A percentile compares a stretch with the other conserved stretches of the same genome.
phyloP scores from a whole-genome alignment of 495 filamentous ascomycete species.

The Aspergillus sclerotiicarbonarius region DNA sequence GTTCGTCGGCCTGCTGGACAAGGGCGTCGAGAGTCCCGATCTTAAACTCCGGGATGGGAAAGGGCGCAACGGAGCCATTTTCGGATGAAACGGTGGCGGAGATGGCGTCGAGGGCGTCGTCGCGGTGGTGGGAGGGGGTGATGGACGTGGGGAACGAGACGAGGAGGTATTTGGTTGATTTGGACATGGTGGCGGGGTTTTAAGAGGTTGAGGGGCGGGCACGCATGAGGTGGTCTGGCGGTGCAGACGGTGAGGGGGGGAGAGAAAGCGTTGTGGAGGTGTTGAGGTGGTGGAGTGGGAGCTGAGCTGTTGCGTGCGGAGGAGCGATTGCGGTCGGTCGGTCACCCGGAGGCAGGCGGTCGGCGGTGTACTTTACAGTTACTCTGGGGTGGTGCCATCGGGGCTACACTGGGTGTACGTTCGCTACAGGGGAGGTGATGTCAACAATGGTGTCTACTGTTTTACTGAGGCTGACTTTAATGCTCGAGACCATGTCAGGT shows the following conservation, averaged over 20 bases:
- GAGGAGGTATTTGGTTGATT: constrained; percentile 62
- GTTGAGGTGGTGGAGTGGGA: constrained; percentile 4
- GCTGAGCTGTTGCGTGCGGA: background rate
- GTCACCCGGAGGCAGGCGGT: too few relatives aligned
- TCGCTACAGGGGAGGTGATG: too few relatives aligned
- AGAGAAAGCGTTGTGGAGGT: background rate
- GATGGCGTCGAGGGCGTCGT: constrained; percentile 77
- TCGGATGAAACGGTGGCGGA: constrained; percentile 69
- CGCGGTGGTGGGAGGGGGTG: constrained; percentile 64
- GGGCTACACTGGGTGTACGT: too few relatives aligned
- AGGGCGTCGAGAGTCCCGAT: constrained; percentile 94
- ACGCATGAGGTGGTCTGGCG: background rate
- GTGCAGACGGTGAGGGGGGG: background rate
- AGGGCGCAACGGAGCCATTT: constrained; percentile 72
- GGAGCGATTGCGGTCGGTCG: background rate
- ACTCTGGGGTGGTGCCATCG: too few relatives aligned
- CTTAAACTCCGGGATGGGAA: constrained; percentile 90
- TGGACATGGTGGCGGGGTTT: constrained; percentile 50
- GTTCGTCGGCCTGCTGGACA: constrained; percentile 95
- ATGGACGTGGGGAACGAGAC: constrained; percentile 76
- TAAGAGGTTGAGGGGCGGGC: constrained; percentile 3
- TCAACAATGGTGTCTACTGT: too few relatives aligned
- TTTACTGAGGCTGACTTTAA: too few relatives aligned
- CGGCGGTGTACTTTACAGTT: too few relatives aligned
- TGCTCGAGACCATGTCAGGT: too few relatives aligned